A percentile compares a stretch with the other conserved stretches of the same genome.
Evolutionary conservation across 2,329 filamentous ascomycete species (phyloP).

Genomic region (Trichoderma aggressivum): DNA sequence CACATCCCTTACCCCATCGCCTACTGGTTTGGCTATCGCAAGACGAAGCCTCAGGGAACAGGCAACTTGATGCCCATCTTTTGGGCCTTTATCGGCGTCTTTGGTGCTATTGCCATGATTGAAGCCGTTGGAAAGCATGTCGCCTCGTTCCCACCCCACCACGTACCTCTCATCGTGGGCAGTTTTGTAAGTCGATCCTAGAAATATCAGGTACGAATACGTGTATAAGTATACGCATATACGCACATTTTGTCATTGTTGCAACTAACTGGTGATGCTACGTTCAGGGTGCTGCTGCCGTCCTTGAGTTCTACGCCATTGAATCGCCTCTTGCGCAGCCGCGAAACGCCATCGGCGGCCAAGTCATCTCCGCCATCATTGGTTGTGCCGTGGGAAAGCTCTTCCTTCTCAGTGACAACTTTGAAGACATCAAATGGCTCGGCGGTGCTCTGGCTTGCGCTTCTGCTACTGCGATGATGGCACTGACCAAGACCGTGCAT

Average conservation of each 20-base stretch:
- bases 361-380: conserved; percentile 58
- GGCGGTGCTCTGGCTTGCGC: conserved; percentile 65
- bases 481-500: conserved; percentile 67
- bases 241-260: background rate
- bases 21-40: conserved; percentile 65
- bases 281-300: conserved; percentile 65
- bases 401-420: conserved; percentile 50
- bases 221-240: background rate
- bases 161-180: conserved; percentile 60
- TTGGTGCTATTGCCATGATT: conserved; percentile 58
- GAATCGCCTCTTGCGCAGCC: conserved; percentile 71
- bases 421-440: conserved; percentile 57
- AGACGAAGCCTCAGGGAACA: conserved; percentile 34
- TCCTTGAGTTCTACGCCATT: conserved; percentile 71
- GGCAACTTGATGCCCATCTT: conserved; percentile 58
- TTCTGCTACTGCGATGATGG: conserved; percentile 61
- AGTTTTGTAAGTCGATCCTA: conserved; percentile 58
- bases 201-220: background rate
- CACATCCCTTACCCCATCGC: conserved; percentile 63
- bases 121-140: conserved; percentile 54
- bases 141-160: conserved; percentile 48
- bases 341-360: conserved; percentile 65
- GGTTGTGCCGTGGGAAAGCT: conserved; percentile 64
- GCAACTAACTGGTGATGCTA: background rate
- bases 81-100: conserved; percentile 65